These are phyloP conservation scores for Pezizomycotina sp. DNA, from an alignment of 2,329 filamentous ascomycete species.

Conservation along the genomic window DNA sequence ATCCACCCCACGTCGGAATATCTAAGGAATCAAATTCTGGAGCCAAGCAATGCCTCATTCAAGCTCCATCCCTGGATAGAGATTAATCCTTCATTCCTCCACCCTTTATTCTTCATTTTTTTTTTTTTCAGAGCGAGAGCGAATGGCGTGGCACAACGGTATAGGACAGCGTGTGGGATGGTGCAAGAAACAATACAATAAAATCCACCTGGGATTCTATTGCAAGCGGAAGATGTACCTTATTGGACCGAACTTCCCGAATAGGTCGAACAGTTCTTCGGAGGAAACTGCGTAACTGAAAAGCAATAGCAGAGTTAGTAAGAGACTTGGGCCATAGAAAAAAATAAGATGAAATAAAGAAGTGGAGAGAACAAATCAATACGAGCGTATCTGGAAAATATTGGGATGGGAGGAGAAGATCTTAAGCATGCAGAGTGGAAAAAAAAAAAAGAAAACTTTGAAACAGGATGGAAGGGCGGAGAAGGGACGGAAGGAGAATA, in stretches of 20 bases:
- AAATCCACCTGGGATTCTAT: too few relatives aligned
- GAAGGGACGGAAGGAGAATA: slow-evolving; percentile 9
- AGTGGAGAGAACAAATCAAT: background rate
- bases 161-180: too few relatives aligned
- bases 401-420: background rate
- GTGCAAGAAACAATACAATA: too few relatives aligned
- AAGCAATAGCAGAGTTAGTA: slow-evolving; percentile 1
- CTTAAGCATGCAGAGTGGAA: background rate
- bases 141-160: too few relatives aligned
- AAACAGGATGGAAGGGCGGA: slow-evolving; percentile 4
- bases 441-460: background rate
- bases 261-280: slow-evolving; percentile 95
- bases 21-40: too few relatives aligned
- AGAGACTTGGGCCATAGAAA: background rate
- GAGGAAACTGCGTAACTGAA: slow-evolving; percentile 92
- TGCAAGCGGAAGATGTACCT: slow-evolving; percentile 46
- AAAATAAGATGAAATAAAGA: background rate
- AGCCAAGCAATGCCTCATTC: too few relatives aligned
- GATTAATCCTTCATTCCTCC: too few relatives aligned
- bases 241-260: slow-evolving; percentile 91
- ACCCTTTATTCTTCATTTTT: too few relatives aligned
- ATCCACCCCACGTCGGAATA: too few relatives aligned
- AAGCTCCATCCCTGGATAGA: too few relatives aligned
- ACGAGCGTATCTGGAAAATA: background rate
- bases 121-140: too few relatives aligned